Conservation (phyloP, 805 yeast genomes). For the Pichia kluyveri region DNA sequence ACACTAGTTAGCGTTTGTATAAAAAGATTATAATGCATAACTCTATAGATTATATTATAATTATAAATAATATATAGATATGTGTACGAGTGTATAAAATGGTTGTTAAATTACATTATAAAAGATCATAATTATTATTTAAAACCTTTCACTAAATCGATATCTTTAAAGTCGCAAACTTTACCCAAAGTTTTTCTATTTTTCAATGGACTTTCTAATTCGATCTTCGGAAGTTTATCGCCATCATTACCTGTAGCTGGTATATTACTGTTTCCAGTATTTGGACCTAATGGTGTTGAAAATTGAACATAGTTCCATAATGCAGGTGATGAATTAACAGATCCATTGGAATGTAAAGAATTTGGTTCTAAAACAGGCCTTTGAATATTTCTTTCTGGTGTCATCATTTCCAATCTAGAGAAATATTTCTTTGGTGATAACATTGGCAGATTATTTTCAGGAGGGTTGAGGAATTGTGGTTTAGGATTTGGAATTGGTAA, state of each 20-base stretch:
- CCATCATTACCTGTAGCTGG: background rate
- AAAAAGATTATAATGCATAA: too few species aligned
- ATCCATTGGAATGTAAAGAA: constrained; percentile 30
- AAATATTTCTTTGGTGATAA: constrained; percentile 31
- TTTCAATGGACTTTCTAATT: constrained; percentile 23
- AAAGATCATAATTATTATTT: constrained; percentile 16
- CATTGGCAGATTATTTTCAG: background rate
- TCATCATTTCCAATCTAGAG: constrained; percentile 48
- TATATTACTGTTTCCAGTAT: constrained; percentile 1
- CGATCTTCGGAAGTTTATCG: constrained; percentile 13
- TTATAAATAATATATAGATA: too few species aligned
- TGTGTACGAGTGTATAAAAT: too few species aligned
- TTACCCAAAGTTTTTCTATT: constrained; percentile 16
- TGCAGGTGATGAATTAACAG: constrained; percentile 70
- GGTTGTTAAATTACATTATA: too few species aligned
- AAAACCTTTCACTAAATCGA: constrained; percentile 40
- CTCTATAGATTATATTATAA: too few species aligned
- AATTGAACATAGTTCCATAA: constrained; percentile 90
- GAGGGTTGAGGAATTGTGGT: background rate
- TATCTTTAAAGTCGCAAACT: constrained; percentile 36
- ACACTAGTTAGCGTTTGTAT: too few species aligned
- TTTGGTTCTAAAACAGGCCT: constrained; percentile 21
- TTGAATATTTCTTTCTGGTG: constrained; percentile 48
- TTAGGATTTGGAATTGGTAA: background rate
- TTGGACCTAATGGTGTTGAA: constrained; percentile 27